These are phyloP conservation scores for Cucumis variabilis DNA, from an alignment of 331 rosid species.

Conservation along the genomic window DNA sequence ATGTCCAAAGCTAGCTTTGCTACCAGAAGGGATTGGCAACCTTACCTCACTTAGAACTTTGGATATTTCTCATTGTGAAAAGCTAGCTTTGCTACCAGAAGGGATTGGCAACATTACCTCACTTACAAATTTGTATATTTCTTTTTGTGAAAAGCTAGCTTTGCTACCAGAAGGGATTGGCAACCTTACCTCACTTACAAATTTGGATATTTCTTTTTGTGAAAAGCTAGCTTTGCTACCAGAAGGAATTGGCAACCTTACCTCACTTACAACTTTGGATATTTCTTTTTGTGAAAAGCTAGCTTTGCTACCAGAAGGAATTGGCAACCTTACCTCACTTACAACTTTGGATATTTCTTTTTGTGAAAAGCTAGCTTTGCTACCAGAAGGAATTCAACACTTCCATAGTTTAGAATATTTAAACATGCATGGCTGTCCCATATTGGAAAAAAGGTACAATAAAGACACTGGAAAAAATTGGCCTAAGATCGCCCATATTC, in stretches of 20 bases:
- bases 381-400: too few species aligned
- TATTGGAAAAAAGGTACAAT: not conserved
- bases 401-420: not conserved
- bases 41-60: not conserved
- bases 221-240: not conserved
- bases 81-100: not conserved
- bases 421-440: rapidly evolving
- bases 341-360: too few species aligned
- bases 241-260: not conserved
- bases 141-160: too few species aligned
- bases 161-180: not conserved
- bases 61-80: too few species aligned
- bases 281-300: too few species aligned
- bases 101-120: not conserved
- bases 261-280: not conserved
- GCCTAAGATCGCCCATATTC: not conserved
- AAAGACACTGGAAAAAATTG: not conserved
- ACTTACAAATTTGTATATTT: not conserved
- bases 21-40: constrained; percentile 1
- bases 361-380: too few species aligned
- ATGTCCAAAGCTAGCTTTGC: too few species aligned
- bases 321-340: not conserved
- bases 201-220: too few species aligned
- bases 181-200: not conserved
- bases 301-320: not conserved